phyloP scores from a whole-genome alignment of 148 eudicot species.

The Camellia japonica region DNA sequence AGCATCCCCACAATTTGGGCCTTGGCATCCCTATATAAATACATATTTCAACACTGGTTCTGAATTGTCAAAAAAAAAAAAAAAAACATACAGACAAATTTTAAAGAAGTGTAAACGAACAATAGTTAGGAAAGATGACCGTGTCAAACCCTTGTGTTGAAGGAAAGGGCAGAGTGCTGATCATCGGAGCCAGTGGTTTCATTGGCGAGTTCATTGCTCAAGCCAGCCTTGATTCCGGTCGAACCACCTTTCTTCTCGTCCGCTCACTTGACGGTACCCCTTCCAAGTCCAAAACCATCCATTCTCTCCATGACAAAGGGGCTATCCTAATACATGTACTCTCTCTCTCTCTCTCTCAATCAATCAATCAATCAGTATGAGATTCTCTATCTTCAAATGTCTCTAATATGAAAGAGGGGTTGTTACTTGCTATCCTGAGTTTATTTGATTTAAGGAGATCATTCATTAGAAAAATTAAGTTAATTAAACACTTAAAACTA shows the following conservation, averaged over 20 bases:
- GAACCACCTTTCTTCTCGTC: constrained; percentile 38
- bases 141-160: constrained; percentile 9
- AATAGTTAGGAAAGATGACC: constrained; percentile 4
- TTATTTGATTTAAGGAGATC: too few species aligned
- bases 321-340: constrained; percentile 39
- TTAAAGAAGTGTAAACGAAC: not conserved
- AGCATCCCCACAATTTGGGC: too few species aligned
- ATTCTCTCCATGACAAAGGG: constrained; percentile 43
- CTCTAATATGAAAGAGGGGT: not conserved
- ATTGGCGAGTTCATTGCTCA: constrained; percentile 46
- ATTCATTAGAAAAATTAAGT: not conserved
- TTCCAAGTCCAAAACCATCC: constrained; percentile 32
- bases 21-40: too few species aligned
- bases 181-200: constrained; percentile 58
- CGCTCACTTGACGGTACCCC: constrained; percentile 20
- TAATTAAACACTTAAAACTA: not conserved
- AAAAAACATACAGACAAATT: too few species aligned
- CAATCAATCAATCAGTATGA: too few species aligned
- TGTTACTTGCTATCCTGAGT: not conserved
- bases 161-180: constrained; percentile 32
- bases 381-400: not conserved
- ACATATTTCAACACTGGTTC: not conserved
- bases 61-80: too few species aligned
- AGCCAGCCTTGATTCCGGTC: constrained; percentile 36
- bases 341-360: not conserved